Percentiles rank a stretch among this genome's conserved stretches.
These are phyloP conservation scores for Quercus lobata DNA, from an alignment of 331 rosid species.

Conservation along the genomic window DNA sequence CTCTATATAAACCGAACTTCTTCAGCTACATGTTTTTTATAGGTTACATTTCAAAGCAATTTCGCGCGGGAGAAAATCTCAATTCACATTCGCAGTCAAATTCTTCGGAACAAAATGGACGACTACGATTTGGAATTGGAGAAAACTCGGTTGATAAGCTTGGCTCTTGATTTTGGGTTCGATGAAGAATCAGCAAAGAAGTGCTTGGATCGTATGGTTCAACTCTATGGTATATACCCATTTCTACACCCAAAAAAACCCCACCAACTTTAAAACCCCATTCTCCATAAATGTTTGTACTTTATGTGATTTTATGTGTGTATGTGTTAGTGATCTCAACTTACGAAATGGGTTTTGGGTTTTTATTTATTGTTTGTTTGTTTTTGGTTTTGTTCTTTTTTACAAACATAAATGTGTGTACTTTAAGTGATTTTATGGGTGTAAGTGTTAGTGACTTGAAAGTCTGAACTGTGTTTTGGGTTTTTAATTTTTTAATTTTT, in stretches of 20 bases:
- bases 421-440: not conserved
- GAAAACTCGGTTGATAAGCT: conserved; percentile 69
- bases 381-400: too few species aligned
- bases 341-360: not conserved
- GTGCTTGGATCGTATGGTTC: conserved; percentile 64
- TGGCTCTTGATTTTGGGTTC: conserved; percentile 82
- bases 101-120: conserved; percentile 16
- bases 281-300: not conserved
- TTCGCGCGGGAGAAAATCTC: conserved; percentile 36
- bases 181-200: conserved; percentile 58
- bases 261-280: not conserved
- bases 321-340: not conserved
- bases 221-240: conserved; percentile 59
- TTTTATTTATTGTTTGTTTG: not conserved
- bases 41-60: conserved; percentile 11
- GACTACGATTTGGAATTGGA: conserved; percentile 56
- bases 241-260: not conserved
- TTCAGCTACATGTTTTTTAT: not conserved
- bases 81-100: not conserved
- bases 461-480: not conserved
- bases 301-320: too few species aligned
- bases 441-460: not conserved
- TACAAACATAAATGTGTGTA: not conserved
- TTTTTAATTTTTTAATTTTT: not conserved
- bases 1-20: not conserved